These are phyloP conservation scores for Neckera pumila DNA, from an alignment of 225 moss, liverwort and hornwort species.

Conservation along the genomic window DNA sequence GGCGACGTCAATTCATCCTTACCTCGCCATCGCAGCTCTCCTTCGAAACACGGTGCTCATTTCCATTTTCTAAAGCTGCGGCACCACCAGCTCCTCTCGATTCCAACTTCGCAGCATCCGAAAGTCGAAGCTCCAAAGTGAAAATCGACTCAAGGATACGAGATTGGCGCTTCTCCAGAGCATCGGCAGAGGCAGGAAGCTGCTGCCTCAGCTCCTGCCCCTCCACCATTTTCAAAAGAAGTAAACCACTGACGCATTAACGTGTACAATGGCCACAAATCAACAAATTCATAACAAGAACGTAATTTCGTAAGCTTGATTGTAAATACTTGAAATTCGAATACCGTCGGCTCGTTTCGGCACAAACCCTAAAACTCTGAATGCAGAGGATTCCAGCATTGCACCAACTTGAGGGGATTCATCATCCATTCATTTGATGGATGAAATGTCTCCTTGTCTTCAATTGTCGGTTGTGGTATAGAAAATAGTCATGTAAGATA, in stretches of 20 bases:
- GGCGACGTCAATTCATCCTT: neutral
- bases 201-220: neutral
- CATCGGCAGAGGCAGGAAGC: neutral
- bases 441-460: neutral
- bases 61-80: neutral
- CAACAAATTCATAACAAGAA: no score
- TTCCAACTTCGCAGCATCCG: neutral
- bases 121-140: slow-evolving; percentile 6
- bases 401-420: no score
- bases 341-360: neutral
- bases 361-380: neutral
- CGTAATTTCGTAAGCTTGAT: neutral
- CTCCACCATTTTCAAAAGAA: slow-evolving; percentile 13
- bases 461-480: no score
- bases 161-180: slow-evolving; percentile 26
- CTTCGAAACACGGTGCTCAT: neutral
- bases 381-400: no score
- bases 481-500: neutral
- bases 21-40: slow-evolving; percentile 5
- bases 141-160: slow-evolving; percentile 15
- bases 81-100: neutral
- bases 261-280: neutral
- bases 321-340: neutral
- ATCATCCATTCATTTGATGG: neutral
- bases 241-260: neutral